Conservation (phyloP, 495 filamentous ascomycete species). For the Aspergillus wentii region DNA sequence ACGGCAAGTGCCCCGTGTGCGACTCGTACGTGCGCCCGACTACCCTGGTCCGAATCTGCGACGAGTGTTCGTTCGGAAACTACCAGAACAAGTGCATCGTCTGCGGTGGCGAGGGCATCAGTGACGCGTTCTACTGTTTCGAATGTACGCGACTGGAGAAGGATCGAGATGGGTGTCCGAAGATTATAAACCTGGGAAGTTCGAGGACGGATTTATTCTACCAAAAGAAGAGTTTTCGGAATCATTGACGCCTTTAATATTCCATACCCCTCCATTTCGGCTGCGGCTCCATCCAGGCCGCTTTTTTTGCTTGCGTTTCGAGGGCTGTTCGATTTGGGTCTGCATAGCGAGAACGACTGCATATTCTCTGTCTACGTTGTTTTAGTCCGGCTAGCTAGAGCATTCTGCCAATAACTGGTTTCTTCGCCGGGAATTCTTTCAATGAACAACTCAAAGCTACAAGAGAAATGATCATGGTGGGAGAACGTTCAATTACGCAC, state of each 20-base stretch:
- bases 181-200: conserved; percentile 98
- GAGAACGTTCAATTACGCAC: no score
- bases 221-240: conserved; percentile 72
- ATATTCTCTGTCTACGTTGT: no score
- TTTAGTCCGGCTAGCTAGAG: no score
- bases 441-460: no score
- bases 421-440: no score
- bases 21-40: conserved; percentile 98
- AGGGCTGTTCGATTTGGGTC: not conserved
- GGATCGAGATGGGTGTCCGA: conserved; percentile 95
- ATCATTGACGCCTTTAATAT: conserved; percentile 46
- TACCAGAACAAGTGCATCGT: conserved; percentile 99
- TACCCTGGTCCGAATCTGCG: conserved; percentile 95
- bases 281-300: no score
- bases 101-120: conserved; percentile 97
- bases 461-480: no score
- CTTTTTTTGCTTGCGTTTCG: conserved; percentile 11
- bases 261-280: conserved; percentile 1
- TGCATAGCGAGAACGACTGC: no score
- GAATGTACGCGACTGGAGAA: conserved; percentile 97
- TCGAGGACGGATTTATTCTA: conserved; percentile 93
- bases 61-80: conserved; percentile 98
- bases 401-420: no score
- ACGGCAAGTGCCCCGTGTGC: conserved; percentile 98
- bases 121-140: conserved; percentile 99